Conservation (phyloP, 1,284 basidiomycete genomes). For the Fistulina hepatica region DNA sequence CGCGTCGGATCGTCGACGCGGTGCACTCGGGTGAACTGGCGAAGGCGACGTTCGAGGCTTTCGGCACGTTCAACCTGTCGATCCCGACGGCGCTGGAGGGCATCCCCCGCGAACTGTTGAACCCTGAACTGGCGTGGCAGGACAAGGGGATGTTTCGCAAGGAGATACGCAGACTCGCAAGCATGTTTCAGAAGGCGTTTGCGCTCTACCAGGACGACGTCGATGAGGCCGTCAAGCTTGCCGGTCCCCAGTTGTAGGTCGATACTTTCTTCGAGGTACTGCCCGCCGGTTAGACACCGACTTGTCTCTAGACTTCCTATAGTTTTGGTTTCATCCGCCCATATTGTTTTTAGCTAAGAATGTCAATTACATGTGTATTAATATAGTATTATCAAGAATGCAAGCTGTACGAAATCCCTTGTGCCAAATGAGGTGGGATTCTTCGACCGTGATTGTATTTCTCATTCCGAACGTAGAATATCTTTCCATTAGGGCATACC, state of each 20-base stretch:
- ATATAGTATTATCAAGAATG: no score
- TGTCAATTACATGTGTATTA: no score
- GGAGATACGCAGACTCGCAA: conserved; percentile 76
- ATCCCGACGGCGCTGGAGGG: conserved; percentile 76
- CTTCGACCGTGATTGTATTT: no score
- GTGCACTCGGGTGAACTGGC: conserved; percentile 92
- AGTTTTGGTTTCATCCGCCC: no score
- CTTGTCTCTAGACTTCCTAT: no score
- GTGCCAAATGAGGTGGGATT: no score
- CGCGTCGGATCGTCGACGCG: conserved; percentile 92
- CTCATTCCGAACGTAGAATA: no score
- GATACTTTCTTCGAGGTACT: not conserved
- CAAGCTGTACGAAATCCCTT: no score
- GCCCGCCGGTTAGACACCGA: no score
- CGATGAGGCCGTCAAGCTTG: conserved; percentile 62
- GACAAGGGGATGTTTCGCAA: conserved; percentile 80
- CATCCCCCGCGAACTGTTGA: conserved; percentile 81
- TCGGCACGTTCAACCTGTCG: conserved; percentile 69
- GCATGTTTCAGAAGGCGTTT: conserved; percentile 92
- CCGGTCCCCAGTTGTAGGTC: conserved; percentile 50
- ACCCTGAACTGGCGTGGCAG: conserved; percentile 77
- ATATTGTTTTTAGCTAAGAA: no score
- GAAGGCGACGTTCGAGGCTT: conserved; percentile 80
- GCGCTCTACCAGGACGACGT: conserved; percentile 82
- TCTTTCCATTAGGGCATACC: no score